A percentile compares a stretch with the other conserved stretches of the same genome.
phyloP scores from a whole-genome alignment of 2,329 filamentous ascomycete species.

The Cercospora citrullina region DNA sequence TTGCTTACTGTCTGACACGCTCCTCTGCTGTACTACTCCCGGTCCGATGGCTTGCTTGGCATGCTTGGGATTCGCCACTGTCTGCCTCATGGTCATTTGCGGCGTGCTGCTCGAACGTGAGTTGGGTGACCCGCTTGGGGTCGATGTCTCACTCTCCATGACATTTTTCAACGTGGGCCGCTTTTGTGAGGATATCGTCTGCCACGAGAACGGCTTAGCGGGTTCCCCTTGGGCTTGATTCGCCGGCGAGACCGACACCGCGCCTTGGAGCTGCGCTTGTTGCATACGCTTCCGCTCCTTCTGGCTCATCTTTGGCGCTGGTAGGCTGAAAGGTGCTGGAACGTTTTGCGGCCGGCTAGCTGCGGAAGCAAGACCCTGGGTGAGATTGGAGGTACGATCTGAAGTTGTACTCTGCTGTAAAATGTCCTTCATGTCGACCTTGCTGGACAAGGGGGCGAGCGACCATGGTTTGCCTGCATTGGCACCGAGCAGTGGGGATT shows the following conservation, averaged over 20 bases:
- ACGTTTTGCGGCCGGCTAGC: slow-evolving; percentile 27
- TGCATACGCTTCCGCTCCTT: slow-evolving; percentile 87
- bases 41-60: slow-evolving; percentile 13
- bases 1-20: slow-evolving; percentile 26
- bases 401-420: slow-evolving; percentile 61
- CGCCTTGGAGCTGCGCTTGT: slow-evolving; percentile 56
- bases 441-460: slow-evolving; percentile 54
- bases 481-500: slow-evolving; percentile 32
- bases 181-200: slow-evolving; percentile 56
- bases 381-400: slow-evolving; percentile 46
- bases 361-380: slow-evolving; percentile 41
- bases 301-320: slow-evolving; percentile 71
- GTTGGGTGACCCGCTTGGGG: slow-evolving; percentile 33
- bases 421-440: slow-evolving; percentile 72
- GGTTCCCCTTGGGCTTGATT: slow-evolving; percentile 1
- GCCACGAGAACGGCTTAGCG: slow-evolving; percentile 57
- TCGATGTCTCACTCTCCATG: slow-evolving; percentile 41
- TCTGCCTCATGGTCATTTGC: slow-evolving; percentile 63
- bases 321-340: slow-evolving; percentile 36
- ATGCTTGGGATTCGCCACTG: slow-evolving; percentile 51
- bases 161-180: slow-evolving; percentile 54
- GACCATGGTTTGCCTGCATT: slow-evolving; percentile 53
- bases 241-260: slow-evolving; percentile 28
- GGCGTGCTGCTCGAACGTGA: slow-evolving; percentile 43
- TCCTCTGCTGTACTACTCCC: neutral